phyloP scores from a whole-genome alignment of 495 filamentous ascomycete genomes.

The Friedmanniomyces endolithicus region DNA sequence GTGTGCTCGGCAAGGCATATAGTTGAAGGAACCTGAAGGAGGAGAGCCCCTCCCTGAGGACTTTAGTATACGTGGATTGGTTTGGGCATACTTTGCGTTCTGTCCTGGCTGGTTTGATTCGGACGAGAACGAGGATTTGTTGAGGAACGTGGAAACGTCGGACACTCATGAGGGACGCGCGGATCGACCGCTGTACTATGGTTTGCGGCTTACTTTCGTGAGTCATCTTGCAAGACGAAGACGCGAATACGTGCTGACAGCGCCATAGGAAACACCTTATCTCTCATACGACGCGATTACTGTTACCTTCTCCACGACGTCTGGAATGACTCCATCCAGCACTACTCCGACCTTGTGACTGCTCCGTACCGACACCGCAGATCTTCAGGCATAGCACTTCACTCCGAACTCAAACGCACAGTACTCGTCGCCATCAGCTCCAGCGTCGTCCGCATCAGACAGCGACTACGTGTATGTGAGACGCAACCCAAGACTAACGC shows the following conservation, averaged over 20 bases:
- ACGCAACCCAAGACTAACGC: too few species aligned
- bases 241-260: neutral
- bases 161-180: slow-evolving; percentile 51
- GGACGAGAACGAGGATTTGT: slow-evolving; percentile 56
- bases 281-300: neutral
- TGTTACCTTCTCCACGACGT: neutral
- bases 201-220: slow-evolving; percentile 9
- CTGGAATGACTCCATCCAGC: neutral
- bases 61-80: too few species aligned
- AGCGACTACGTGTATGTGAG: too few species aligned
- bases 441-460: too few species aligned
- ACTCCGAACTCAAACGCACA: neutral
- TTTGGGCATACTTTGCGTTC: slow-evolving; percentile 55
- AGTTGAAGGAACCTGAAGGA: too few species aligned
- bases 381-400: neutral
- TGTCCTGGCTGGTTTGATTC: slow-evolving; percentile 57
- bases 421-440: neutral
- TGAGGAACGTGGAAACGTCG: slow-evolving; percentile 53
- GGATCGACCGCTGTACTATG: slow-evolving; percentile 58
- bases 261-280: slow-evolving; percentile 7
- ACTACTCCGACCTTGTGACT: neutral
- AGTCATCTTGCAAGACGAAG: too few species aligned
- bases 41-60: too few species aligned
- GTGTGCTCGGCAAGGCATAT: too few species aligned
- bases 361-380: too few species aligned